phyloP scores from a whole-genome alignment of 305 asterid genomes.

The Andrographis paniculata region DNA sequence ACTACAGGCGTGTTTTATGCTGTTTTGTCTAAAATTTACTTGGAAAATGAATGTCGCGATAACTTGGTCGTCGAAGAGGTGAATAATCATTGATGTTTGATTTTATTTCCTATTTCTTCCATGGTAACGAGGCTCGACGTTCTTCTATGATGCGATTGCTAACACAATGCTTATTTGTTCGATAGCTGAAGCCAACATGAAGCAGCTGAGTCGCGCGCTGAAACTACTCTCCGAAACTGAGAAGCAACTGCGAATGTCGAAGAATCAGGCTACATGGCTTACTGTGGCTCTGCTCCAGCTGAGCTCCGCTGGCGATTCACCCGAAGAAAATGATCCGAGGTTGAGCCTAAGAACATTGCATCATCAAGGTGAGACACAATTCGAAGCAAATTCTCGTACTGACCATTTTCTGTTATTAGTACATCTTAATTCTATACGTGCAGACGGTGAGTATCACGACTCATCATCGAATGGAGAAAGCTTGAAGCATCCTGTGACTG shows the following conservation, averaged over 20 bases:
- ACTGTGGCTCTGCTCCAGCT: slow-evolving; percentile 77
- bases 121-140: slow-evolving; percentile 1
- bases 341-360: slow-evolving; percentile 31
- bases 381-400: background rate
- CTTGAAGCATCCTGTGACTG: slow-evolving; percentile 40
- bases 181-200: slow-evolving; percentile 74
- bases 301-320: too few relatives aligned
- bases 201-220: slow-evolving; percentile 70
- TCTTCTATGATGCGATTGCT: too few relatives aligned
- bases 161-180: too few relatives aligned
- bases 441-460: slow-evolving; percentile 64
- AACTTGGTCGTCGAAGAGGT: too few relatives aligned
- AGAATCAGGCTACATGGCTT: slow-evolving; percentile 89
- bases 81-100: too few relatives aligned
- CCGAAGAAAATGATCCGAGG: slow-evolving; percentile 40
- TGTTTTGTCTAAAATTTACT: too few relatives aligned
- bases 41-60: too few relatives aligned
- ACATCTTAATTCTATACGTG: background rate
- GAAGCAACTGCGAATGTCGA: slow-evolving; percentile 70
- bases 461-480: too few relatives aligned
- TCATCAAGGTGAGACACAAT: slow-evolving; percentile 60
- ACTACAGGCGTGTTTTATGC: too few relatives aligned
- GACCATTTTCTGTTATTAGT: slow-evolving; percentile 1
- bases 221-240: slow-evolving; percentile 81
- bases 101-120: slow-evolving; percentile 49